phyloP scores from a whole-genome alignment of 805 yeast species.

The Yarrowia hollandica region DNA sequence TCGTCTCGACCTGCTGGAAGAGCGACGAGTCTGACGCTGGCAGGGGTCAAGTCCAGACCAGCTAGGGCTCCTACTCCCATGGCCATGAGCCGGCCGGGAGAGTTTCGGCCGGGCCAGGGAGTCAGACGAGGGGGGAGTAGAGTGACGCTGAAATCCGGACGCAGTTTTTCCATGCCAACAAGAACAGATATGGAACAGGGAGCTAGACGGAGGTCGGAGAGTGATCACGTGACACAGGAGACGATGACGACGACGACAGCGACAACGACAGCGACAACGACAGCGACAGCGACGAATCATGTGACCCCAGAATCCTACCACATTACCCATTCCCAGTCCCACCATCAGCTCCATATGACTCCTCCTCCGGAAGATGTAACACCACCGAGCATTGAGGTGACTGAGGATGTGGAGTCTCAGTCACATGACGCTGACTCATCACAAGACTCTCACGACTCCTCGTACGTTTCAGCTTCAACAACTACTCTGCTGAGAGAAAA shows the following conservation, averaged over 20 bases:
- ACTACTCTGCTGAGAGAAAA: not conserved
- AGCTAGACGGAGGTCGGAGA: not conserved
- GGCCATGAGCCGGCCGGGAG: not conserved
- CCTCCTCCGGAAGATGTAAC: too few relatives aligned
- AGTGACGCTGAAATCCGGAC: not conserved
- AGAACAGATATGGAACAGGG: not conserved
- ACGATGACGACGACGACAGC: not conserved
- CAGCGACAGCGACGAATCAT: too few relatives aligned
- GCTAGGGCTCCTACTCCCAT: slow-evolving; percentile 5
- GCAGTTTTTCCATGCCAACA: not conserved
- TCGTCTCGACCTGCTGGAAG: not conserved
- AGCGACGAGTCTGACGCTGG: not conserved
- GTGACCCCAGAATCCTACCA: too few relatives aligned
- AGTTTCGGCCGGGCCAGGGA: not conserved
- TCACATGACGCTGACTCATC: too few relatives aligned
- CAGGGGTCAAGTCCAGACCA: not conserved
- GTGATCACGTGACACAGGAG: not conserved
- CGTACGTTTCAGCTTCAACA: too few relatives aligned
- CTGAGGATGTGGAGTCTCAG: too few relatives aligned
- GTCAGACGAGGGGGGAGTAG: not conserved
- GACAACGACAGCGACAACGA: too few relatives aligned
- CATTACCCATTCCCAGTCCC: too few relatives aligned
- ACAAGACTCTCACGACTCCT: not conserved
- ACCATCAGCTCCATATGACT: too few relatives aligned
- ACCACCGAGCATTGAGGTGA: too few relatives aligned